A percentile compares a stretch with the other conserved stretches of the same genome.
phyloP scores from a whole-genome alignment of 2,329 filamentous ascomycete genomes.

The Phoma sp. region DNA sequence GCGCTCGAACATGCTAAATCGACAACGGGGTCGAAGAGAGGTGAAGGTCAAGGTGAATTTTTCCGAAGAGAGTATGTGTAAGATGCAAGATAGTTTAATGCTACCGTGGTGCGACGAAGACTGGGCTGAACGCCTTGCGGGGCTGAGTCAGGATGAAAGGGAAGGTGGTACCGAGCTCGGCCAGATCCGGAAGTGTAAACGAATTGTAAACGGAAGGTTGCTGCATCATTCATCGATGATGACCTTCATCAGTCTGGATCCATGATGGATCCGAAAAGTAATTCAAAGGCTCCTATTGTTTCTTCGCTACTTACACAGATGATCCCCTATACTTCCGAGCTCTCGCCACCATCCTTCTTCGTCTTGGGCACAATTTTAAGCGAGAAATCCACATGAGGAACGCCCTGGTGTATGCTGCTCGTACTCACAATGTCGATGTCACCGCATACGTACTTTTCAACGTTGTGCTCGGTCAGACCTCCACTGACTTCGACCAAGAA shows the following conservation, averaged over 20 bases:
- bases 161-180: background rate
- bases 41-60: too few relatives aligned
- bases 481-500: conserved; percentile 91
- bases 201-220: background rate
- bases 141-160: background rate
- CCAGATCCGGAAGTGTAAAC: background rate
- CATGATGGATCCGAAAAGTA: background rate
- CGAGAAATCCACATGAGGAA: conserved; percentile 92
- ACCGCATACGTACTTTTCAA: conserved; percentile 75
- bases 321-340: conserved; percentile 9
- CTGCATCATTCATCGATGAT: background rate
- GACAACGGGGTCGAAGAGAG: background rate
- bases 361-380: conserved; percentile 76
- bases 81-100: background rate
- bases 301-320: background rate
- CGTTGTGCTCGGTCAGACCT: conserved; percentile 85
- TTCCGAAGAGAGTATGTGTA: background rate
- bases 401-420: conserved; percentile 95
- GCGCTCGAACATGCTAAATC: background rate
- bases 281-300: background rate
- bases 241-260: background rate
- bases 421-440: conserved; percentile 97
- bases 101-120: background rate
- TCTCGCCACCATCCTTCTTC: conserved; percentile 30
- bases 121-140: conserved; percentile 4